Base-by-base conservation (phyloP, 1,139 yeast species). In the Nematodospora anomalae region DNA sequence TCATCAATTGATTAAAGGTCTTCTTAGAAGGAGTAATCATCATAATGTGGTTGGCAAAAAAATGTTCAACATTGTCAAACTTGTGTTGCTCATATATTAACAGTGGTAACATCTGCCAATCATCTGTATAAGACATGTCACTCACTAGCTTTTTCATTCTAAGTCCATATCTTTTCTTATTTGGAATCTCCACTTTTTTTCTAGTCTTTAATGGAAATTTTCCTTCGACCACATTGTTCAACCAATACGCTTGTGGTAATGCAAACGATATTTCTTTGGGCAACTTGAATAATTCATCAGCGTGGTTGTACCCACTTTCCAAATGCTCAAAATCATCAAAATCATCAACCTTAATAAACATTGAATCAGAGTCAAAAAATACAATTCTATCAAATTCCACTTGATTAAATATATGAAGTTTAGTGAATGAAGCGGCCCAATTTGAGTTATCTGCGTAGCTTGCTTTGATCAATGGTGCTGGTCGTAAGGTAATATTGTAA, bases 341-440 rank as follows among this genome's bases (percentile, higher is more conserved):
- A 8, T 38, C 36, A 7, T 37, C 38, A 3, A 33, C 29, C 8
- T 37, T 29, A 4, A 50, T 35, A 13, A 74, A 44, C 58, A 64
- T 58, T 9, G 74, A 58, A 48, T 72, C 79, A 1, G 75, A 58
- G 50, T 74, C 79, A 44, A 67, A 64, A 40, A 55, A 66, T 4
- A 67, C 61, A 22, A 67, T 42, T 23, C 66, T 45, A 27, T 61
- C 65, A 33, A 65, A 81, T 28, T 75, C 69, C 1, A 64, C 60
- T 45, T 69, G 68, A 40, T 69, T 65, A 50, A 80, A 80, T 0
- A 76, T 67, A 42, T 71, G 65, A 26, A 79, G 57, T 46, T 80
- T 79, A 0, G 83, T 78, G 44, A 75, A 72, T 32, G 81, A 74
- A 7, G 70, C 62, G 3, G 61, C 49, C 84, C 84, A 79, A 27